Evolutionary conservation across 1,284 basidiomycete genomes (phyloP).

Genomic region (Boletus smithii): DNA sequence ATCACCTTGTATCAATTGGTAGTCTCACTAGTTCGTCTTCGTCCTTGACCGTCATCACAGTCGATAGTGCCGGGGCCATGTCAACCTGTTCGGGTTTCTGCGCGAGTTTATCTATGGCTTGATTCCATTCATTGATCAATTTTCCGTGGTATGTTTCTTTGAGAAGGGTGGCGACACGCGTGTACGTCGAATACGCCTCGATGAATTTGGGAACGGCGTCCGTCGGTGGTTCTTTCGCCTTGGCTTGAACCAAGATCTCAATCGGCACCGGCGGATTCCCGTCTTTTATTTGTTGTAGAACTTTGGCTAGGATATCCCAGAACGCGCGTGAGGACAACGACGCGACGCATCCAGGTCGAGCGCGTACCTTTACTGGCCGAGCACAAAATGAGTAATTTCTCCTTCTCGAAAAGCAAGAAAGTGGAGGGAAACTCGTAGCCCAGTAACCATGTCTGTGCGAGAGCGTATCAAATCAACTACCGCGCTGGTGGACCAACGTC

Average conservation of each 20-base stretch:
- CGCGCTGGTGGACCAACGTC: neutral
- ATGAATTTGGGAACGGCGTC: constrained; percentile 66
- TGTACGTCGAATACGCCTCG: constrained; percentile 51
- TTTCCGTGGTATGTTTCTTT: constrained; percentile 84
- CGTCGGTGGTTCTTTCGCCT: constrained; percentile 68
- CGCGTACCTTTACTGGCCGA: constrained; percentile 82
- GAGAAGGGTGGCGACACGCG: constrained; percentile 63
- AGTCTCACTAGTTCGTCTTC: constrained; percentile 80
- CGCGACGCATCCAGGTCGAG: neutral
- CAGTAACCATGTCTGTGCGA: constrained; percentile 82
- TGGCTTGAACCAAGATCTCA: constrained; percentile 68
- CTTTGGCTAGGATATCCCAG: constrained; percentile 53
- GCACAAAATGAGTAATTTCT: constrained; percentile 78
- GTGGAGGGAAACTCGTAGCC: constrained; percentile 98
- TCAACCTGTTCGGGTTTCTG: constrained; percentile 75
- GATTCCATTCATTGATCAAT: constrained; percentile 77
- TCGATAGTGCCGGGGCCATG: constrained; percentile 72
- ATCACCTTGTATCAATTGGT: neutral
- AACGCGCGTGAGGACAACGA: constrained; percentile 22
- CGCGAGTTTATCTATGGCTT: constrained; percentile 48
- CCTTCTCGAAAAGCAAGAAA: constrained; percentile 77
- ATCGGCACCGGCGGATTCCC: constrained; percentile 53
- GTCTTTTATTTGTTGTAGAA: constrained; percentile 66
- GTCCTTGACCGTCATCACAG: constrained; percentile 85
- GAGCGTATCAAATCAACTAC: constrained; percentile 19